phyloP scores from a whole-genome alignment of 768 basidiomycete genomes.

The Ramaria sp. region DNA sequence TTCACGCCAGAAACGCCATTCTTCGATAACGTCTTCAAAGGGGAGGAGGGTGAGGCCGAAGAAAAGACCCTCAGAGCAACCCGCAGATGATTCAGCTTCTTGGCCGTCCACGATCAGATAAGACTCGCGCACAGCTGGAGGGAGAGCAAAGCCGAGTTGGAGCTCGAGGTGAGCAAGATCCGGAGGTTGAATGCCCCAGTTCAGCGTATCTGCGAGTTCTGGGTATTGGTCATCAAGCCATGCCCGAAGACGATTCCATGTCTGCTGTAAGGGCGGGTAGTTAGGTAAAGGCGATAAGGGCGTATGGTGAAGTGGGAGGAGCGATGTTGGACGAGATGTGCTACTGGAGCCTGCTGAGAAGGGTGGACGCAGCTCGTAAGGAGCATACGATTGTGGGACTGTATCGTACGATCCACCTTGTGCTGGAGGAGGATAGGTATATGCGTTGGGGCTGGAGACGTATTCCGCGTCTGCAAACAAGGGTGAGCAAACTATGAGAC shows the following conservation, averaged over 20 bases:
- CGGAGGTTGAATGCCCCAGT: constrained; percentile 74
- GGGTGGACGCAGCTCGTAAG: constrained; percentile 17
- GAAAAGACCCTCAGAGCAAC: constrained; percentile 84
- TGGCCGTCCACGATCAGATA: constrained; percentile 87
- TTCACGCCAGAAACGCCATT: constrained; percentile 95
- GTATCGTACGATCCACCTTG: constrained; percentile 44
- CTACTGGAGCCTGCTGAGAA: constrained; percentile 16
- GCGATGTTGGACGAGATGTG: constrained; percentile 36
- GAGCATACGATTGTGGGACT: constrained; percentile 37
- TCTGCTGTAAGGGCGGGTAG: constrained; percentile 72
- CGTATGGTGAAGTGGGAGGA: constrained; percentile 62
- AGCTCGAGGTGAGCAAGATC: constrained; percentile 76
- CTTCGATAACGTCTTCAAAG: constrained; percentile 85
- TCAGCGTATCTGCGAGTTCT: constrained; percentile 91
- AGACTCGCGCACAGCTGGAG: constrained; percentile 81
- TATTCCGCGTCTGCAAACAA: constrained; percentile 41
- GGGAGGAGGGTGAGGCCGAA: constrained; percentile 92
- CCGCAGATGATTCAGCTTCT: constrained; percentile 80
- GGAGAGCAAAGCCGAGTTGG: constrained; percentile 76
- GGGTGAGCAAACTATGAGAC: constrained; percentile 40
- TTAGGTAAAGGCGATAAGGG: constrained; percentile 25
- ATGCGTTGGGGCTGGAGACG: constrained; percentile 30
- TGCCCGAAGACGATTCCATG: constrained; percentile 75
- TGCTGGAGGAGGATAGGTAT: constrained; percentile 72
- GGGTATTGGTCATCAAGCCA: constrained; percentile 85